Conservation (phyloP, 805 yeast species). For the Wickerhamiella bombiphila region DNA sequence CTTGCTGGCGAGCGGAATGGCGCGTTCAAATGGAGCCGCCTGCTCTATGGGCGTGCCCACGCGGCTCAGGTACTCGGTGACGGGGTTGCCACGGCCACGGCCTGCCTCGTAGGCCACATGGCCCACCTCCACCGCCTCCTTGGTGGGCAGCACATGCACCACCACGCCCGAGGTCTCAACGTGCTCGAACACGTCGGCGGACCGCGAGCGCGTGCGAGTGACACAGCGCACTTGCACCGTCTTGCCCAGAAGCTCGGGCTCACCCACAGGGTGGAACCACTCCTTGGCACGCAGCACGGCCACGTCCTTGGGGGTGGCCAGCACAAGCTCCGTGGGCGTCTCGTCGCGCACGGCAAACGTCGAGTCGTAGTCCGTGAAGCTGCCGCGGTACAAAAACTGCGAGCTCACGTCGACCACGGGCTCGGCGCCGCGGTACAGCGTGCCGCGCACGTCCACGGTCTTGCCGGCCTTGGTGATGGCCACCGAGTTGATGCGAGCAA, state of each 20-base stretch:
- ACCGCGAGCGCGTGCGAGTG: conserved; percentile 69
- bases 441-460: conserved; percentile 88
- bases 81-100: conserved; percentile 93
- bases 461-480: conserved; percentile 87
- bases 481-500: conserved; percentile 77
- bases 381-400: conserved; percentile 92
- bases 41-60: conserved; percentile 90
- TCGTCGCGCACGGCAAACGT: conserved; percentile 82
- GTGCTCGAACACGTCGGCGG: conserved; percentile 57
- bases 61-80: conserved; percentile 80
- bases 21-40: conserved; percentile 77
- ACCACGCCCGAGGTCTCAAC: conserved; percentile 78
- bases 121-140: conserved; percentile 75
- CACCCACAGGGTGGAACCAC: conserved; percentile 79
- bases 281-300: conserved; percentile 91
- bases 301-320: conserved; percentile 69
- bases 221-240: conserved; percentile 79
- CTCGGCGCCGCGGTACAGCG: conserved; percentile 50
- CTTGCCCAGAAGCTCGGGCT: conserved; percentile 53
- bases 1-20: conserved; percentile 57
- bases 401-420: conserved; percentile 92
- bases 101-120: conserved; percentile 79
- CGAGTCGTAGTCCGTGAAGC: conserved; percentile 72
- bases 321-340: conserved; percentile 66
- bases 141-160: conserved; percentile 77